Evolutionary conservation across 192 early-diverging fungal species (phyloP).

Genomic region (Umbelopsis isabellina): DNA sequence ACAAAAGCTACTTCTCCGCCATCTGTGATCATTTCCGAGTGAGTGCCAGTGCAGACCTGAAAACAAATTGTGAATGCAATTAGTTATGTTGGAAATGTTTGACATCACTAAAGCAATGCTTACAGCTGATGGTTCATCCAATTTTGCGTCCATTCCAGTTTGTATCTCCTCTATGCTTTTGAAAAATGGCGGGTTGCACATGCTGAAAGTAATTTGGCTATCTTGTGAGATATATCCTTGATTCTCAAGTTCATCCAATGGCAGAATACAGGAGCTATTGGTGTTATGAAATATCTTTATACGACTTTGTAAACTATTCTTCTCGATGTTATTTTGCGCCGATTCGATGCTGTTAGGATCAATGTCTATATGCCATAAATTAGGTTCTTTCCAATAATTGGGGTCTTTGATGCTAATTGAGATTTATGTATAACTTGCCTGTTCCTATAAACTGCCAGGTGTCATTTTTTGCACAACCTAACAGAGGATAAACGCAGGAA

Average conservation of each 20-base stretch:
- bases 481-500: constrained; percentile 89
- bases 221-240: constrained; percentile 29
- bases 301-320: constrained; percentile 60
- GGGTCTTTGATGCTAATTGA: neutral
- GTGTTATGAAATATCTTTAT: constrained; percentile 62
- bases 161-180: constrained; percentile 58
- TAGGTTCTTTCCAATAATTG: neutral
- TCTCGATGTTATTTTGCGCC: constrained; percentile 65
- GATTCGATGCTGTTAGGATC: constrained; percentile 61
- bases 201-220: constrained; percentile 67
- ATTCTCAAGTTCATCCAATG: constrained; percentile 24
- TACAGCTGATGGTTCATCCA: constrained; percentile 49
- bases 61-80: neutral
- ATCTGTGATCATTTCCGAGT: constrained; percentile 74
- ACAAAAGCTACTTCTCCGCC: constrained; percentile 85
- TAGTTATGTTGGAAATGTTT: neutral
- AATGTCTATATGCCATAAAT: constrained; percentile 54
- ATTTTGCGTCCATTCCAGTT: constrained; percentile 54
- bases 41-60: constrained; percentile 60
- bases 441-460: constrained; percentile 75
- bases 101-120: constrained; percentile 10
- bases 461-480: constrained; percentile 63
- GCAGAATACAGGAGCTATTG: constrained; percentile 27
- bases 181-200: constrained; percentile 96
- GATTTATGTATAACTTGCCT: constrained; percentile 39